Evolutionary conservation across 176 grass and related monocot species (phyloP).

Genomic region (Eragrostis curvula): DNA sequence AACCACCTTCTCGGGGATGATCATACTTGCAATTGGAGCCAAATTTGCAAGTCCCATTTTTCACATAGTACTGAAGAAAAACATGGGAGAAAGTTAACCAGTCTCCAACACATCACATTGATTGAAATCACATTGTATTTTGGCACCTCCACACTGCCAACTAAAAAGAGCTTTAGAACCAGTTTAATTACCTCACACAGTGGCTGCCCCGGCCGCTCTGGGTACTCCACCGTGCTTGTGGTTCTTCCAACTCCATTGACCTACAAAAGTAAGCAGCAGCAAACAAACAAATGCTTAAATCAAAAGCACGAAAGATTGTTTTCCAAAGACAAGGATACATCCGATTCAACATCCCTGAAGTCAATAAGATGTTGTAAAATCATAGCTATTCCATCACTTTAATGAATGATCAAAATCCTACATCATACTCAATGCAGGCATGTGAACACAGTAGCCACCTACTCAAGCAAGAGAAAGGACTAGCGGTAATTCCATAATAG

Average conservation of each 20-base stretch:
- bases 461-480: background rate
- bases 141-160: background rate
- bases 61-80: slow-evolving; percentile 76
- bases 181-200: slow-evolving; percentile 68
- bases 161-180: background rate
- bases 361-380: background rate
- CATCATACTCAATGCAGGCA: slow-evolving; percentile 1
- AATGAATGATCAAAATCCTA: background rate
- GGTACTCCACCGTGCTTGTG: slow-evolving; percentile 54
- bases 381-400: background rate
- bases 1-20: slow-evolving; percentile 76
- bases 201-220: slow-evolving; percentile 70
- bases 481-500: background rate
- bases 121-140: background rate
- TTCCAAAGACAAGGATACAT: background rate
- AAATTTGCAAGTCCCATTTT: slow-evolving; percentile 88
- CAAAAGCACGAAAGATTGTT: slow-evolving; percentile 1
- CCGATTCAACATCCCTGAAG: background rate
- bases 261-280: slow-evolving; percentile 33
- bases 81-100: background rate
- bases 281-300: slow-evolving; percentile 9
- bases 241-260: slow-evolving; percentile 42
- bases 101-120: background rate
- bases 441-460: background rate
- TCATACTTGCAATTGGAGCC: slow-evolving; percentile 88